Percentiles rank a stretch among this genome's conserved stretches.
Evolutionary conservation across 345 rosid species (phyloP).

Genomic region (Ailanthus altissimus): DNA sequence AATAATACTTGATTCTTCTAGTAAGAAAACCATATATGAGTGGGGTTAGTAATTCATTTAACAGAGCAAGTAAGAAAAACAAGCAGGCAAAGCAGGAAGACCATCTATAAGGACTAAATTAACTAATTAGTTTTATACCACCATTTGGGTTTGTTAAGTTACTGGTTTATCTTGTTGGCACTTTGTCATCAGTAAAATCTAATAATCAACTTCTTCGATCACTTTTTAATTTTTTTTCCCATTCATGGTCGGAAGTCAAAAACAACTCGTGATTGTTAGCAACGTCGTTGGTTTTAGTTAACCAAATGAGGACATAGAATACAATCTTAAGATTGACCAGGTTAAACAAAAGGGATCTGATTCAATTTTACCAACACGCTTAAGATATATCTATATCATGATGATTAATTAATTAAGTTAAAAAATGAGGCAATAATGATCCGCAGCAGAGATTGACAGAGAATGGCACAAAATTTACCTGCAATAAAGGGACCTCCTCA

Average conservation of each 20-base stretch:
- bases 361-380: neutral
- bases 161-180: neutral
- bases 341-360: slow-evolving; percentile 1
- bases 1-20: neutral
- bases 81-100: neutral
- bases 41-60: neutral
- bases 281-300: neutral
- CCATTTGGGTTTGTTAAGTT: neutral
- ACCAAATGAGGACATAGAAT: neutral
- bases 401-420: neutral
- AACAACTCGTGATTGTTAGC: neutral
- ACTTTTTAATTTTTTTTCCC: neutral
- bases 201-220: neutral
- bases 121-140: neutral
- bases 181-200: neutral
- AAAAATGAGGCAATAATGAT: neutral
- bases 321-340: slow-evolving; percentile 1
- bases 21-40: neutral
- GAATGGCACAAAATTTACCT: slow-evolving; percentile 47
- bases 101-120: neutral
- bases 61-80: neutral
- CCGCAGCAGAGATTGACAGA: neutral
- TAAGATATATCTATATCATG: neutral
- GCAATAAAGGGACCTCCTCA: slow-evolving; percentile 93
- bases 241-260: neutral